These are phyloP conservation scores for Cyberlindnera maritima DNA, from an alignment of 805 yeast genomes.

Conservation along the genomic window DNA sequence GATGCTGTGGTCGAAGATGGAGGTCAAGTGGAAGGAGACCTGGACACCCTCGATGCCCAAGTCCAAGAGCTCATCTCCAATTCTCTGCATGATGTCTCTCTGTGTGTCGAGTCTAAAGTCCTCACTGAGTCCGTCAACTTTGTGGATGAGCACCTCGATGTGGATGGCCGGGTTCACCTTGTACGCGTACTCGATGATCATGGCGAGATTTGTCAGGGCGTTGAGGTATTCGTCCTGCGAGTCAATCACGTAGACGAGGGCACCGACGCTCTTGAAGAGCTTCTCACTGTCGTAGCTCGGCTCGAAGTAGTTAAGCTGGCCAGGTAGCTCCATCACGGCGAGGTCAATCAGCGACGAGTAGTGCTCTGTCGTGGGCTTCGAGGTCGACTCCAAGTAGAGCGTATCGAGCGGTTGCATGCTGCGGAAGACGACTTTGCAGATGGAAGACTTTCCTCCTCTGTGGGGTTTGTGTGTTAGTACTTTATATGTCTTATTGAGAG, in stretches of 20 bases:
- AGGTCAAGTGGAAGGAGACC: constrained; percentile 85
- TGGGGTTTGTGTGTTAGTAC: constrained; percentile 2
- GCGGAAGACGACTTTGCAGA: constrained; percentile 93
- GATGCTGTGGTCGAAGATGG: constrained; percentile 92
- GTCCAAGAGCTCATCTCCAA: constrained; percentile 88
- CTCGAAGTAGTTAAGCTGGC: constrained; percentile 86
- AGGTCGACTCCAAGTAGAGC: constrained; percentile 82
- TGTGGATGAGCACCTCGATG: constrained; percentile 91
- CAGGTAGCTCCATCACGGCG: constrained; percentile 92
- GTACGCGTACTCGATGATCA: constrained; percentile 84
- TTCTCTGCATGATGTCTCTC: constrained; percentile 93
- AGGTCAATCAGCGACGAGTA: constrained; percentile 82
- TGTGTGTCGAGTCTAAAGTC: constrained; percentile 94
- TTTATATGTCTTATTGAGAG: too few relatives aligned
- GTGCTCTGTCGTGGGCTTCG: constrained; percentile 83
- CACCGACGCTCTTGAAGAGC: constrained; percentile 79
- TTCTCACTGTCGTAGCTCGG: constrained; percentile 78
- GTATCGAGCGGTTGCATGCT: constrained; percentile 96
- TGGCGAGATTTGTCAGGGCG: constrained; percentile 84
- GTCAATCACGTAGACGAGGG: constrained; percentile 91
- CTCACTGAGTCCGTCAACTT: constrained; percentile 92
- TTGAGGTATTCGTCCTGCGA: constrained; percentile 92
- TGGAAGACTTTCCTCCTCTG: constrained; percentile 87
- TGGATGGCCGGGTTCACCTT: constrained; percentile 80
- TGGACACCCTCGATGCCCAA: constrained; percentile 89